Percentiles rank a stretch among this genome's conserved stretches.
Evolutionary conservation across 768 basidiomycete species (phyloP).

Genomic region (Fomitopsis serialis): DNA sequence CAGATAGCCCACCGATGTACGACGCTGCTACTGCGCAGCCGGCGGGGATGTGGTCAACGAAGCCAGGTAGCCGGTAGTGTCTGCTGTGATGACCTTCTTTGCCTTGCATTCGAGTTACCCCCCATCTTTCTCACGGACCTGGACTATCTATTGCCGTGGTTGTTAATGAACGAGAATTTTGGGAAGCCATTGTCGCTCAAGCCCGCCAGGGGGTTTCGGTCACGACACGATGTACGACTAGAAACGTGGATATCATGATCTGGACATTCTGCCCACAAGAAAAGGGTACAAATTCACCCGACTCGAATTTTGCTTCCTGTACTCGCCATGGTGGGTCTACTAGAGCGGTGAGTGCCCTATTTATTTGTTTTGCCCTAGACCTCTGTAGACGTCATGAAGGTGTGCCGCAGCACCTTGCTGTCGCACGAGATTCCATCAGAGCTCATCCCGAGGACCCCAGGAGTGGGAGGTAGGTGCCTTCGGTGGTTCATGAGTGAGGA

Average conservation of each 20-base stretch:
- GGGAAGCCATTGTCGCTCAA: background rate
- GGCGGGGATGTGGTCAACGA: conserved; percentile 52
- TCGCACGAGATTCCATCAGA: conserved; percentile 3
- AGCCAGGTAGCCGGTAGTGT: conserved; percentile 9
- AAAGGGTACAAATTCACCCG: too few relatives aligned
- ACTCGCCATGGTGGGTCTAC: too few relatives aligned
- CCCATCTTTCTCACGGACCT: background rate
- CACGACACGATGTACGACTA: background rate
- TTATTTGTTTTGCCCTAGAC: too few relatives aligned
- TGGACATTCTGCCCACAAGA: background rate
- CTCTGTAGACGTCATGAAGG: too few relatives aligned
- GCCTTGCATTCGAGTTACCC: background rate
- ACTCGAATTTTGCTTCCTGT: too few relatives aligned
- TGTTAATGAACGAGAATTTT: background rate
- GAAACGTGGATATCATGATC: background rate
- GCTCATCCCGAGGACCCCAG: conserved; percentile 13
- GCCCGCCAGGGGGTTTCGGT: background rate
- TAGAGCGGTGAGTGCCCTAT: too few relatives aligned
- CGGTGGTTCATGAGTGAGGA: conserved; percentile 41
- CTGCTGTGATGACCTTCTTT: background rate
- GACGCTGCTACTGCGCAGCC: conserved; percentile 46
- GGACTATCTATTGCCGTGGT: background rate
- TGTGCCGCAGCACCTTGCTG: background rate
- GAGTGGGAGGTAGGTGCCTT: conserved; percentile 14
- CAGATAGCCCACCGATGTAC: conserved; percentile 65